phyloP scores from a whole-genome alignment of 2,329 filamentous ascomycete species.

The Ophiostoma angusticollis region DNA sequence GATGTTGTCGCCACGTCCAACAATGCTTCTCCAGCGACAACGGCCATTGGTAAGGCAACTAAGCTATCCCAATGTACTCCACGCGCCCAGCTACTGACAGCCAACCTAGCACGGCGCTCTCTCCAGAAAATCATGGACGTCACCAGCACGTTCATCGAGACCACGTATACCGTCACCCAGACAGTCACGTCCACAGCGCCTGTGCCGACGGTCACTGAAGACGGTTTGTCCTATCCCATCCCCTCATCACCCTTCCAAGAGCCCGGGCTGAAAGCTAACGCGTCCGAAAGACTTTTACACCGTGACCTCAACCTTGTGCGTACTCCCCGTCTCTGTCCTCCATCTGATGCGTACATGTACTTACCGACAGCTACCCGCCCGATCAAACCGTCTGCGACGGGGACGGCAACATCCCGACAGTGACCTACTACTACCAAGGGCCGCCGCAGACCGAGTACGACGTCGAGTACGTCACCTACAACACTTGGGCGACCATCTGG shows the following conservation, averaged over 20 bases:
- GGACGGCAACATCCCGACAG: slow-evolving; percentile 9
- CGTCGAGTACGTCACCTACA: slow-evolving; percentile 15
- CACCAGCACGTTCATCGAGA: slow-evolving; percentile 7
- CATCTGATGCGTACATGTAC: too few species aligned
- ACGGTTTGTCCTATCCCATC: too few species aligned
- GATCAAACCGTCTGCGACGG: slow-evolving; percentile 15
- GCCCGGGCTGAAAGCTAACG: too few species aligned
- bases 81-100: neutral
- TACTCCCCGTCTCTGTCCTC: too few species aligned
- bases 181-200: neutral
- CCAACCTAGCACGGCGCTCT: neutral
- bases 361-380: too few species aligned
- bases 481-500: slow-evolving; percentile 16
- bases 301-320: slow-evolving; percentile 4
- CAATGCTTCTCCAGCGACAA: too few species aligned
- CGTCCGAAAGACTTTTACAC: slow-evolving; percentile 8
- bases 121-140: slow-evolving; percentile 1
- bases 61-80: too few species aligned
- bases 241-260: too few species aligned
- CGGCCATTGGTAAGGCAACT: too few species aligned
- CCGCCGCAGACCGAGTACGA: slow-evolving; percentile 15
- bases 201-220: slow-evolving; percentile 6
- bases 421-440: slow-evolving; percentile 16
- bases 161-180: slow-evolving; percentile 5
- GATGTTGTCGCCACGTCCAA: too few species aligned